phyloP scores from a whole-genome alignment of 345 rosid species.

The Lenwebbia sp. region DNA sequence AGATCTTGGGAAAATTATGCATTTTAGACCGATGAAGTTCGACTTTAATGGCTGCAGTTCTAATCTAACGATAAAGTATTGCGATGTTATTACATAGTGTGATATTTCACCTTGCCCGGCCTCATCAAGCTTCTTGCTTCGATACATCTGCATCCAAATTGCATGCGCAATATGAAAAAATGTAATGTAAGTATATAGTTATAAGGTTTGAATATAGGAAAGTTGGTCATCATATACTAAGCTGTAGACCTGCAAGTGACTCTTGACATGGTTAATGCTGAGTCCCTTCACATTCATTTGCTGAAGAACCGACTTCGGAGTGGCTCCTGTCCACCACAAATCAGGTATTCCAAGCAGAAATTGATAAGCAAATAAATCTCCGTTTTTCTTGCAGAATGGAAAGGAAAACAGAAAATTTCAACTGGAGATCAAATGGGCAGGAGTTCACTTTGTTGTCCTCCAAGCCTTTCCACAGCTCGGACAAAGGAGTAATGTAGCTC shows the following conservation, averaged over 20 bases:
- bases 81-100: not conserved
- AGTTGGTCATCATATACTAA: not conserved
- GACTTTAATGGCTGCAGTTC: not conserved
- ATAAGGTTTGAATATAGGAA: not conserved
- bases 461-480: constrained; percentile 70
- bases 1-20: not conserved
- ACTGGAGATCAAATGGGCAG: not conserved
- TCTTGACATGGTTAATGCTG: constrained; percentile 83
- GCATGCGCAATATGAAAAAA: not conserved
- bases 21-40: not conserved
- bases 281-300: constrained; percentile 75
- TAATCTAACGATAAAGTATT: not conserved
- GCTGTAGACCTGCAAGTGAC: constrained; percentile 69
- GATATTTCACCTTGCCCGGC: constrained; percentile 47
- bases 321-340: constrained; percentile 43
- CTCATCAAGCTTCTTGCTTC: constrained; percentile 71
- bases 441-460: constrained; percentile 73
- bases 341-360: not conserved
- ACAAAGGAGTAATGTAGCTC: constrained; percentile 69
- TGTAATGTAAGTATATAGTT: not conserved
- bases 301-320: constrained; percentile 80
- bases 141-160: constrained; percentile 44
- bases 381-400: not conserved
- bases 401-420: not conserved
- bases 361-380: not conserved